A percentile compares a stretch with the other conserved stretches of the same genome.
These are phyloP conservation scores for Aspergillus ibericus DNA, from an alignment of 2,329 filamentous ascomycete genomes.

Conservation along the genomic window DNA sequence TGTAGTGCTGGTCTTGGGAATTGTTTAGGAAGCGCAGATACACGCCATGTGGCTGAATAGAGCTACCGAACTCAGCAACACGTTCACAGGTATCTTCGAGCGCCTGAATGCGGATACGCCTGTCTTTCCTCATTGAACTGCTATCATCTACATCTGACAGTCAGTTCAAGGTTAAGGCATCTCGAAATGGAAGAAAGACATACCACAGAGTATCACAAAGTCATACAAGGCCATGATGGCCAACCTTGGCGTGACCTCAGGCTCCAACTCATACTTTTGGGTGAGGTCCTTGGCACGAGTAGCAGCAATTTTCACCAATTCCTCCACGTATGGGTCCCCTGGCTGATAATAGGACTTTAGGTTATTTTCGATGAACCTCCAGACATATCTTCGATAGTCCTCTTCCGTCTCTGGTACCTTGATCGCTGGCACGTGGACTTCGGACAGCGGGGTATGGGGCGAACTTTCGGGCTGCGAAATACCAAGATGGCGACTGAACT, in stretches of 20 bases:
- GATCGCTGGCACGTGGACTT: background rate
- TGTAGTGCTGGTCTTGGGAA: background rate
- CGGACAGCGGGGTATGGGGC: too few species aligned
- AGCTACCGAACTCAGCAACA: background rate
- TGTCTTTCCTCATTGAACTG: background rate
- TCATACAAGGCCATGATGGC: constrained; percentile 3
- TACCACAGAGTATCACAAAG: constrained; percentile 6
- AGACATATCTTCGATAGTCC: background rate
- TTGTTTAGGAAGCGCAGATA: background rate
- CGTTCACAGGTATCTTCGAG: background rate
- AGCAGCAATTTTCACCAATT: background rate
- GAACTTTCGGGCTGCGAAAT: background rate
- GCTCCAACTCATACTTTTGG: background rate
- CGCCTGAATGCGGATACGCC: background rate
- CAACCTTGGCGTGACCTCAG: background rate
- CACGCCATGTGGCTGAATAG: background rate
- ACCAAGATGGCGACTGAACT: background rate
- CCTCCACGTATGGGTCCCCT: background rate
- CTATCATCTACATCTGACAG: background rate
- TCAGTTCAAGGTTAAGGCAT: background rate
- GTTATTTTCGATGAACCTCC: background rate
- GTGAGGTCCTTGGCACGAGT: background rate
- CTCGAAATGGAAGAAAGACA: background rate
- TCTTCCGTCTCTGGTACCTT: background rate
- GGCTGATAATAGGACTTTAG: background rate